These are phyloP conservation scores for Helotiales sp. DNA, from an alignment of 2,329 filamentous ascomycete genomes.

Conservation along the genomic window DNA sequence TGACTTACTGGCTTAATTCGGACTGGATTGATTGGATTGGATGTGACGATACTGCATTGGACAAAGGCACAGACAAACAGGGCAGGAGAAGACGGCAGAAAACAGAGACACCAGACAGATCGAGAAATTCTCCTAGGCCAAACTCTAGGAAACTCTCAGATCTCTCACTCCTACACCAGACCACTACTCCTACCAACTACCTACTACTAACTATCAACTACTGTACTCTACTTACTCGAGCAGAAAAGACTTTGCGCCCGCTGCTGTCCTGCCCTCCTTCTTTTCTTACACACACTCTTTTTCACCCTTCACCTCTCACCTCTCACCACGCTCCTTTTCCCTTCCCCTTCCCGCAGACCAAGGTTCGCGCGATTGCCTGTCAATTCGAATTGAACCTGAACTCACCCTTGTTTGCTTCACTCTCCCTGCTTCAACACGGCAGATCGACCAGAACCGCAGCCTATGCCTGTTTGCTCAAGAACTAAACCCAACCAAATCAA, in stretches of 20 bases:
- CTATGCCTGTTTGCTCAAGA: background rate
- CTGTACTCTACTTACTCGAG: background rate
- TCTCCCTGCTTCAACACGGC: background rate
- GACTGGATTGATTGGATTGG: too few species aligned
- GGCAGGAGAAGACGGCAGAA: background rate
- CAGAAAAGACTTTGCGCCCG: background rate
- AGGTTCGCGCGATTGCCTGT: background rate
- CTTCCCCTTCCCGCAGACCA: background rate
- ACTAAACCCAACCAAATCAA: background rate
- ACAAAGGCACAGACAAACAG: background rate
- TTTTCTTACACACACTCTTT: background rate
- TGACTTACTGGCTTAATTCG: too few species aligned
- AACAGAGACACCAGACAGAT: background rate
- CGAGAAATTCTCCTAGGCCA: background rate
- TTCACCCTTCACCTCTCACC: background rate
- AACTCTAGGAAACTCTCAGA: background rate
- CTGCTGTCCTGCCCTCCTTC: background rate
- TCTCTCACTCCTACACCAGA: background rate
- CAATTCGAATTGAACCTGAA: background rate
- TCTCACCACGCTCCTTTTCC: slow-evolving; percentile 6
- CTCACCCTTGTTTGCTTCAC: background rate
- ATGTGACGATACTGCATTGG: too few species aligned
- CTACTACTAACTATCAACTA: background rate
- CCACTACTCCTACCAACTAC: background rate
- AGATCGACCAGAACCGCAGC: background rate